Percentiles rank a stretch among this genome's conserved stretches.
phyloP scores from a whole-genome alignment of 2,329 filamentous ascomycete genomes.

The Verticillium zaregamsianum region DNA sequence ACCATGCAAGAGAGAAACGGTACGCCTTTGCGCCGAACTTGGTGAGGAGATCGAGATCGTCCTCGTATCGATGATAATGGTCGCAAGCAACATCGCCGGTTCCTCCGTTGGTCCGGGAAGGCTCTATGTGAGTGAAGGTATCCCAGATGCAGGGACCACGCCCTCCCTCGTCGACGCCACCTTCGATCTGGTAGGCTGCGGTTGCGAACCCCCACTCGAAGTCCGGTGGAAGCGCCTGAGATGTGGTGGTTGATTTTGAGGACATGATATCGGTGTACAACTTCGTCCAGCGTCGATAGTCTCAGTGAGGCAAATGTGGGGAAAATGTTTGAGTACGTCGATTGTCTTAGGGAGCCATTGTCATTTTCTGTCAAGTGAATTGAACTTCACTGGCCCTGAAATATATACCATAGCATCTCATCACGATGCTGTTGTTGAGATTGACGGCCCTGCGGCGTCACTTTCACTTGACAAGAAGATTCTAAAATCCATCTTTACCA shows the following conservation, averaged over 20 bases:
- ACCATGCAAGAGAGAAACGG: constrained; percentile 83
- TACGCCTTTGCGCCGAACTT: constrained; percentile 69
- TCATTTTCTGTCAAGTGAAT: background rate
- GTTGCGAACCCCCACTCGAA: constrained; percentile 81
- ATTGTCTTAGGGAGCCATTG: background rate
- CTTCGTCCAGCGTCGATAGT: background rate
- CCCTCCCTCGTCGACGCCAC: constrained; percentile 68
- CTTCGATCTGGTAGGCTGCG: constrained; percentile 83
- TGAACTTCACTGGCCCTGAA: background rate
- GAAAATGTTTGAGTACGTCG: background rate
- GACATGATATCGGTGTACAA: background rate
- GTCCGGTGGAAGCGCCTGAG: constrained; percentile 53
- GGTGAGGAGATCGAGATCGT: constrained; percentile 77
- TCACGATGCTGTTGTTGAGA: background rate
- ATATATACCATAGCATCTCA: background rate
- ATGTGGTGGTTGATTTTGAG: background rate
- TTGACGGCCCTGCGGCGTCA: background rate
- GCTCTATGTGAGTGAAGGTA: constrained; percentile 74
- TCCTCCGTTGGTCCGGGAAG: constrained; percentile 76
- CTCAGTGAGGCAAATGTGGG: background rate
- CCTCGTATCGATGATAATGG: constrained; percentile 73
- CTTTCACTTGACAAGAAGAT: background rate
- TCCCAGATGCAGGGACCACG: constrained; percentile 86
- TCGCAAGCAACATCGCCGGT: constrained; percentile 79
- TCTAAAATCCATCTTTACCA: background rate